Percentiles rank a stretch among this genome's conserved stretches.
Conservation (phyloP, 768 basidiomycete genomes). For the Auricularia cornea region DNA sequence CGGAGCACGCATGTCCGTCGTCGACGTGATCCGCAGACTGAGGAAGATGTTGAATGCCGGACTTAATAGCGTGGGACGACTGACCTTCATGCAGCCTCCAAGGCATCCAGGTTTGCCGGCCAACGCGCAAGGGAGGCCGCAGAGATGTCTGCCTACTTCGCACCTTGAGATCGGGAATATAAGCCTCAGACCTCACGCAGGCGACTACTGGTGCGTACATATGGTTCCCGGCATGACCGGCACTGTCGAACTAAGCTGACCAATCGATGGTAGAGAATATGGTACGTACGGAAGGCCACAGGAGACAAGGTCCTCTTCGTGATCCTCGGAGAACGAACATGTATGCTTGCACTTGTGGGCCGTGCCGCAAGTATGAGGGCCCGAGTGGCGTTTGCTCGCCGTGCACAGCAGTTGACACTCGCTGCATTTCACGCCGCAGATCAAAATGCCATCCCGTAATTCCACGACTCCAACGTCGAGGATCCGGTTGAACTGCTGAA, state of each 20-base stretch:
- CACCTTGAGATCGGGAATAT: constrained; percentile 40
- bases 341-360: constrained; percentile 35
- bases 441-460: constrained; percentile 35
- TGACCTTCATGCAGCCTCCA: constrained; percentile 42
- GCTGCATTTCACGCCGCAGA: constrained; percentile 42
- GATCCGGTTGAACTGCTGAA: constrained; percentile 26
- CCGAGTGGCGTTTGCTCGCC: constrained; percentile 35
- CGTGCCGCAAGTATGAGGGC: constrained; percentile 42
- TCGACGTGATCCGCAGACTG: constrained; percentile 43
- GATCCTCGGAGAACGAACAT: constrained; percentile 38
- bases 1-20: constrained; percentile 45
- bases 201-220: constrained; percentile 39
- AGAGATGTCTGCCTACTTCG: constrained; percentile 40
- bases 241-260: constrained; percentile 33
- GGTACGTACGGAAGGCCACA: constrained; percentile 44
- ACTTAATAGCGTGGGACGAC: no score
- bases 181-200: background rate
- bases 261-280: no score
- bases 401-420: constrained; percentile 44
- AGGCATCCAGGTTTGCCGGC: constrained; percentile 43
- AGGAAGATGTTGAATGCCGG: no score
- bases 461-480: constrained; percentile 38
- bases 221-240: constrained; percentile 48
- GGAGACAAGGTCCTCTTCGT: constrained; percentile 15
- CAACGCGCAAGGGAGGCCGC: constrained; percentile 43